phyloP scores from a whole-genome alignment of 2,329 filamentous ascomycete species.

The Monosporascus sp. region DNA sequence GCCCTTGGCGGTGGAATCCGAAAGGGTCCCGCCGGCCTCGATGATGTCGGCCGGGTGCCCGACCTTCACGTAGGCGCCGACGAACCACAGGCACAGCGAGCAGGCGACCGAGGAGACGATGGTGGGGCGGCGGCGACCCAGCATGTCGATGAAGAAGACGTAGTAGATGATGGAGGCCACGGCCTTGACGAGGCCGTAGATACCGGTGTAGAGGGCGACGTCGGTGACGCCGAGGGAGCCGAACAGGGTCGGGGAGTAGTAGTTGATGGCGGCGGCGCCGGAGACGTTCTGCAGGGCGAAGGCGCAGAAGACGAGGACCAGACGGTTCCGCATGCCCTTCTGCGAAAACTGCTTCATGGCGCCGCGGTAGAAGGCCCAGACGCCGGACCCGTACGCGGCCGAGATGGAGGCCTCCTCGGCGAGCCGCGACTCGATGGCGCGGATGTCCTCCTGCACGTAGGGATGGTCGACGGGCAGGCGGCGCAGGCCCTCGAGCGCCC shows the following conservation, averaged over 20 bases:
- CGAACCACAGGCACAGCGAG: constrained; percentile 44
- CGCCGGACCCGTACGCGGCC: constrained; percentile 25
- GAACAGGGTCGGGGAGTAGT: constrained; percentile 38
- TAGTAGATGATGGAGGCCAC: constrained; percentile 37
- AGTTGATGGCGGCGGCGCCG: constrained; percentile 38
- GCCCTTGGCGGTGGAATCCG: constrained; percentile 37
- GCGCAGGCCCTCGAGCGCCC: constrained; percentile 37
- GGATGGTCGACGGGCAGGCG: constrained; percentile 35
- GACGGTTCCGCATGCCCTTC: constrained; percentile 36
- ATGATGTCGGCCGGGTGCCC: constrained; percentile 43
- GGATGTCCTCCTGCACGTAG: constrained; percentile 42
- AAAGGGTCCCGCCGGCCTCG: constrained; percentile 34
- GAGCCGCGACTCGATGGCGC: constrained; percentile 36
- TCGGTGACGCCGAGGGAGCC: constrained; percentile 40
- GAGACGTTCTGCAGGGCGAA: constrained; percentile 37
- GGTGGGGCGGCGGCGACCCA: constrained; percentile 35
- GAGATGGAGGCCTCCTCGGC: constrained; percentile 29
- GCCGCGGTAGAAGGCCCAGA: constrained; percentile 30
- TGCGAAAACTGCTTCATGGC: constrained; percentile 29
- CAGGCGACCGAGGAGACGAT: constrained; percentile 44
- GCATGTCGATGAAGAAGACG: constrained; percentile 33
- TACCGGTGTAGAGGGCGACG: constrained; percentile 42
- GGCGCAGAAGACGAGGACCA: constrained; percentile 31
- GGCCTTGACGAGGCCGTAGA: constrained; percentile 44
- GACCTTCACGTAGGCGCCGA: constrained; percentile 49